Conservation (phyloP, 2,329 filamentous ascomycete species). For the Alternaria alternata region DNA sequence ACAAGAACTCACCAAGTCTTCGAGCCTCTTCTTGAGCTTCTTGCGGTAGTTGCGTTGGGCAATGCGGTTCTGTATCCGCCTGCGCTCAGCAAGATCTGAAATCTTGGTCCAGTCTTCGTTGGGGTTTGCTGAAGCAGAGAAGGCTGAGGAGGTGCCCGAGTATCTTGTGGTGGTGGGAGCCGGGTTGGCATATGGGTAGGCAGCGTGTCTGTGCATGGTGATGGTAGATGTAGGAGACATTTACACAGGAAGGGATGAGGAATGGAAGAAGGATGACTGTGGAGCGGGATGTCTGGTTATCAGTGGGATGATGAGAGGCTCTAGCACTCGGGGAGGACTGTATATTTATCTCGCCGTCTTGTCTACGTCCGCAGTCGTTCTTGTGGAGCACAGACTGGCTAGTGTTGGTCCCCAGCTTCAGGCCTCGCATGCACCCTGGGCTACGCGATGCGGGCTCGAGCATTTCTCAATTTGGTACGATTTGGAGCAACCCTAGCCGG, state of each 20-base stretch:
- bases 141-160: slow-evolving; percentile 88
- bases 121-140: slow-evolving; percentile 91
- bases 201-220: slow-evolving; percentile 56
- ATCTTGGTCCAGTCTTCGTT: slow-evolving; percentile 99
- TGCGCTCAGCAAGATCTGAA: slow-evolving; percentile 91
- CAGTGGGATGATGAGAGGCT: slow-evolving; percentile 36
- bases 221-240: slow-evolving; percentile 31
- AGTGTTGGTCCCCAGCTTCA: slow-evolving; percentile 42
- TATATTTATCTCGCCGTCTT: slow-evolving; percentile 43
- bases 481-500: slow-evolving; percentile 31
- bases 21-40: slow-evolving; percentile 89
- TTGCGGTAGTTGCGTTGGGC: slow-evolving; percentile 97
- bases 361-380: slow-evolving; percentile 37
- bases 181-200: slow-evolving; percentile 54
- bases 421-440: slow-evolving; percentile 38
- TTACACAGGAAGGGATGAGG: slow-evolving; percentile 18
- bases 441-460: slow-evolving; percentile 33
- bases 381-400: slow-evolving; percentile 39
- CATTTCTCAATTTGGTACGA: slow-evolving; percentile 36
- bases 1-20: slow-evolving; percentile 66
- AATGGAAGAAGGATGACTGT: slow-evolving; percentile 20
- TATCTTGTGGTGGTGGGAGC: slow-evolving; percentile 63
- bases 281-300: slow-evolving; percentile 21
- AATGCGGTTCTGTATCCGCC: slow-evolving; percentile 96
- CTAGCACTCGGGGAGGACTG: slow-evolving; percentile 33